Evolutionary conservation across 1,284 basidiomycete genomes (phyloP).

Genomic region (Malassezia caprae): DNA sequence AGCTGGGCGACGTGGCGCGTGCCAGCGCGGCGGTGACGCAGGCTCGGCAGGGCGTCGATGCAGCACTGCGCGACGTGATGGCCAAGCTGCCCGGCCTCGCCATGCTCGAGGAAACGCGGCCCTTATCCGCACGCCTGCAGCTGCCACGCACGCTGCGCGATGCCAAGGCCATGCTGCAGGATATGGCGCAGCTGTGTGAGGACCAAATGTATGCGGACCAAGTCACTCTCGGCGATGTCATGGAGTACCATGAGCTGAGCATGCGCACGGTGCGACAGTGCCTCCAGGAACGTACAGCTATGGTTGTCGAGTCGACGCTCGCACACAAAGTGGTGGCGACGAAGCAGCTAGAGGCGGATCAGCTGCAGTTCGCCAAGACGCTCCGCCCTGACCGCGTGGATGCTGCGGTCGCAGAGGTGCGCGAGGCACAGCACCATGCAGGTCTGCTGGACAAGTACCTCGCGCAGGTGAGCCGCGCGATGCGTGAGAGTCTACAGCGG

Average conservation of each 20-base stretch:
- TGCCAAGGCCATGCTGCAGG: not conserved
- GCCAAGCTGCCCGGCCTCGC: slow-evolving; percentile 12
- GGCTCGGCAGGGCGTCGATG: slow-evolving; percentile 4
- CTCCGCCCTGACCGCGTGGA: slow-evolving; percentile 30
- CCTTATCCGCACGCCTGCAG: not conserved
- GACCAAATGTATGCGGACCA: slow-evolving; percentile 6
- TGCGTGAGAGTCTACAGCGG: slow-evolving; percentile 29
- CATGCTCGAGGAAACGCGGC: slow-evolving; percentile 10
- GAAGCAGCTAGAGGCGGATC: slow-evolving; percentile 33
- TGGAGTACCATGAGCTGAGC: slow-evolving; percentile 38
- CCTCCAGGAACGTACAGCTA: slow-evolving; percentile 35
- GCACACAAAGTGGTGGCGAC: slow-evolving; percentile 27
- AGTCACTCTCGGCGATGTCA: slow-evolving; percentile 27
- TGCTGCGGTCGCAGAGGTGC: slow-evolving; percentile 29
- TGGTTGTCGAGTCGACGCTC: slow-evolving; percentile 38
- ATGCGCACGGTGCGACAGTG: slow-evolving; percentile 34
- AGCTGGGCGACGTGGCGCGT: slow-evolving; percentile 3
- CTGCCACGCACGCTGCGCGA: slow-evolving; percentile 9
- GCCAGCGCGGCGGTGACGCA: slow-evolving; percentile 4
- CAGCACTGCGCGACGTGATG: slow-evolving; percentile 13
- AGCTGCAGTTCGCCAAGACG: slow-evolving; percentile 24
- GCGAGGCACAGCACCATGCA: slow-evolving; percentile 34
- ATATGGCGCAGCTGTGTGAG: not conserved
- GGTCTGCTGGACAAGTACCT: slow-evolving; percentile 25
- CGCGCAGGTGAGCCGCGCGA: slow-evolving; percentile 20